Conservation (phyloP, 352 stramenopile species). For the Pythium rhizo-oryzae region DNA sequence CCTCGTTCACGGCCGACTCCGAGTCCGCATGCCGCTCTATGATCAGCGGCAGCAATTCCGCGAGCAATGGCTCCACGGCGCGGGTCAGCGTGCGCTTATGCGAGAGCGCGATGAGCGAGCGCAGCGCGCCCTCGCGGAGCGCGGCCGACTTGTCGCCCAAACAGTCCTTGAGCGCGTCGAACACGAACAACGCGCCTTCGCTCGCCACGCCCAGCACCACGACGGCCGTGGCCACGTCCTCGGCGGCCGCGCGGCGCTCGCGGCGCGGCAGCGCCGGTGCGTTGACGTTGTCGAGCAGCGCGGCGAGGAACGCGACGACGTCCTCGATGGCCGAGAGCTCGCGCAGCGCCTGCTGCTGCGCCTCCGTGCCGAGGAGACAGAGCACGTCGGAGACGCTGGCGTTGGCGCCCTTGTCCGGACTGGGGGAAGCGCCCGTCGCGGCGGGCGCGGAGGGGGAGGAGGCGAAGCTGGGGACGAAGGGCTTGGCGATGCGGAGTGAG, state of each 20-base stretch:
- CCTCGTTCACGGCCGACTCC: constrained; percentile 56
- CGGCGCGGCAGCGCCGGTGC: constrained; percentile 32
- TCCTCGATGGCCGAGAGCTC: constrained; percentile 35
- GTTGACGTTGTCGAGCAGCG: constrained; percentile 49
- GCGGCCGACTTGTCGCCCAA: constrained; percentile 50
- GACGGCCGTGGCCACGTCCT: constrained; percentile 51
- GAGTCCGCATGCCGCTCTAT: constrained; percentile 71
- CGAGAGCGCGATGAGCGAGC: constrained; percentile 43
- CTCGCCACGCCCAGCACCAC: constrained; percentile 45
- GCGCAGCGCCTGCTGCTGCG: constrained; percentile 44
- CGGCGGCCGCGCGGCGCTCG: constrained; percentile 49
- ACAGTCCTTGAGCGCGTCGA: constrained; percentile 47
- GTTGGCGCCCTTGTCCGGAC: constrained; percentile 28
- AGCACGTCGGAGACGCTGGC: constrained; percentile 35
- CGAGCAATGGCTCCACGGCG: constrained; percentile 59
- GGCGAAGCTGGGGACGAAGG: constrained; percentile 15
- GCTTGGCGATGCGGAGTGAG: constrained; percentile 1
- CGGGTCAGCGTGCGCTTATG: constrained; percentile 47
- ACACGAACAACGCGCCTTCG: constrained; percentile 40
- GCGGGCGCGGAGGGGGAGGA: constrained; percentile 27
- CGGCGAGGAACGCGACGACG: constrained; percentile 38
- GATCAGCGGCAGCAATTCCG: constrained; percentile 51
- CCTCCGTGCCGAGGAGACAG: constrained; percentile 41
- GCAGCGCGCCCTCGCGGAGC: constrained; percentile 55
- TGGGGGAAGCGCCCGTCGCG: neutral